These are phyloP conservation scores for Diaporthe caulivora DNA, from an alignment of 2,329 filamentous ascomycete species.

Conservation along the genomic window DNA sequence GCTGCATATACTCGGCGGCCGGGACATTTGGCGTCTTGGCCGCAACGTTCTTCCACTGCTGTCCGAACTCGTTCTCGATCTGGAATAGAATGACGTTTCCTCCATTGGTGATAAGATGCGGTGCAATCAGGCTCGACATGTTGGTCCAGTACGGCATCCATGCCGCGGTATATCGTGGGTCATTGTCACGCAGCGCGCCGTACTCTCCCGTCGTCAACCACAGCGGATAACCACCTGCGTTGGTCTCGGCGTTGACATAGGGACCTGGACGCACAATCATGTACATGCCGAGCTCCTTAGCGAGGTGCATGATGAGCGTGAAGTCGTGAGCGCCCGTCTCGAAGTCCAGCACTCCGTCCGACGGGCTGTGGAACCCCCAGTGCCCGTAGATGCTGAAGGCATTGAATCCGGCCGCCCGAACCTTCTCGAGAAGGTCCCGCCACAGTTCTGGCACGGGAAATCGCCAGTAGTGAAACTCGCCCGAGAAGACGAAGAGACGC, in stretches of 20 bases:
- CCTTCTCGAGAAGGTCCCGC: conserved; percentile 57
- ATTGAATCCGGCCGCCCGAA: conserved; percentile 58
- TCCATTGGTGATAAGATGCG: conserved; percentile 68
- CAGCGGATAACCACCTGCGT: conserved; percentile 71
- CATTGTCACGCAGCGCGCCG: conserved; percentile 64
- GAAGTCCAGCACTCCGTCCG: conserved; percentile 57
- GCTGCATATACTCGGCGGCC: conserved; percentile 68
- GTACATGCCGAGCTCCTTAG: conserved; percentile 66
- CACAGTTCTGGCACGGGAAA: conserved; percentile 56
- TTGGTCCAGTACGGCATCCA: conserved; percentile 66
- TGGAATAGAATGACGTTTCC: conserved; percentile 68
- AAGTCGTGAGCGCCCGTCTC: conserved; percentile 66
- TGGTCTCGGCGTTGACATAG: conserved; percentile 74
- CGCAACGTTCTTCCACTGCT: conserved; percentile 56
- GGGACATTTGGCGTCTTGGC: conserved; percentile 61
- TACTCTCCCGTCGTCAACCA: conserved; percentile 73
- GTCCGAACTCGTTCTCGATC: conserved; percentile 67
- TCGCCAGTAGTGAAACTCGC: conserved; percentile 58
- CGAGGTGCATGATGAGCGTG: conserved; percentile 63
- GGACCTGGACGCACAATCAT: conserved; percentile 69
- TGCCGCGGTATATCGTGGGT: conserved; percentile 64
- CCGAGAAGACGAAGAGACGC: conserved; percentile 57
- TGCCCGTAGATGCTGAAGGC: conserved; percentile 57
- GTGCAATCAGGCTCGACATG: conserved; percentile 62
- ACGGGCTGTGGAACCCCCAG: conserved; percentile 56